These are phyloP conservation scores for Phytopythium boreale DNA, from an alignment of 352 stramenopile species.

Conservation along the genomic window DNA sequence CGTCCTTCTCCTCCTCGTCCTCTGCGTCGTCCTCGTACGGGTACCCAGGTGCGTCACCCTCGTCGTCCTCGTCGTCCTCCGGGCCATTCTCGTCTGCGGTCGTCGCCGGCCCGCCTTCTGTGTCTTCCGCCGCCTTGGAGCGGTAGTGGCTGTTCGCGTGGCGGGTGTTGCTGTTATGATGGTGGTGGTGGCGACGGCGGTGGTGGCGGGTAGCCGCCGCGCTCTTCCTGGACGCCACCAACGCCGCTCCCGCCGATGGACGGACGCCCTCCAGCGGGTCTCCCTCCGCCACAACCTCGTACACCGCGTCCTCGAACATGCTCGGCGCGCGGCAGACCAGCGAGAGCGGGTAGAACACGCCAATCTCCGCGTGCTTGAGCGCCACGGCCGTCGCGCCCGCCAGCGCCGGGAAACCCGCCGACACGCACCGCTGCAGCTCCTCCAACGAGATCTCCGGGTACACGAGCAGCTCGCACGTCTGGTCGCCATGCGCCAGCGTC, in stretches of 20 bases:
- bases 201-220: background rate
- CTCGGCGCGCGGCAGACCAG: slow-evolving; percentile 49
- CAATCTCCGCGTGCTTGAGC: slow-evolving; percentile 19
- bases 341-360: slow-evolving; percentile 69
- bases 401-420: slow-evolving; percentile 35
- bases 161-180: slow-evolving; percentile 1
- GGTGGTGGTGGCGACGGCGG: slow-evolving; percentile 3
- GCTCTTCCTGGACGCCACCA: slow-evolving; percentile 4
- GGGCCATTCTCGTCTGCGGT: slow-evolving; percentile 23
- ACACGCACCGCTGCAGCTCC: slow-evolving; percentile 54
- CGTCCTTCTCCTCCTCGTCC: slow-evolving; percentile 13
- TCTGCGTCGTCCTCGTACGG: slow-evolving; percentile 13
- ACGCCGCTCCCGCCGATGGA: background rate
- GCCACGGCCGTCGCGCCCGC: slow-evolving; percentile 12
- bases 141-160: slow-evolving; percentile 12
- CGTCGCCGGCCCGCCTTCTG: slow-evolving; percentile 8
- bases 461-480: slow-evolving; percentile 38
- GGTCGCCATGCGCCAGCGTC: slow-evolving; percentile 29
- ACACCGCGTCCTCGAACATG: slow-evolving; percentile 46
- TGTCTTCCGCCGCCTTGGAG: slow-evolving; percentile 9
- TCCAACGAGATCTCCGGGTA: slow-evolving; percentile 26
- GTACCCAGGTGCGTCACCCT: slow-evolving; percentile 16
- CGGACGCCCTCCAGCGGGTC: slow-evolving; percentile 1
- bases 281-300: slow-evolving; percentile 37
- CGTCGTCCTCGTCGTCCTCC: slow-evolving; percentile 14